phyloP scores from a whole-genome alignment of 2,329 filamentous ascomycete species.

The Fusarium nygamai region DNA sequence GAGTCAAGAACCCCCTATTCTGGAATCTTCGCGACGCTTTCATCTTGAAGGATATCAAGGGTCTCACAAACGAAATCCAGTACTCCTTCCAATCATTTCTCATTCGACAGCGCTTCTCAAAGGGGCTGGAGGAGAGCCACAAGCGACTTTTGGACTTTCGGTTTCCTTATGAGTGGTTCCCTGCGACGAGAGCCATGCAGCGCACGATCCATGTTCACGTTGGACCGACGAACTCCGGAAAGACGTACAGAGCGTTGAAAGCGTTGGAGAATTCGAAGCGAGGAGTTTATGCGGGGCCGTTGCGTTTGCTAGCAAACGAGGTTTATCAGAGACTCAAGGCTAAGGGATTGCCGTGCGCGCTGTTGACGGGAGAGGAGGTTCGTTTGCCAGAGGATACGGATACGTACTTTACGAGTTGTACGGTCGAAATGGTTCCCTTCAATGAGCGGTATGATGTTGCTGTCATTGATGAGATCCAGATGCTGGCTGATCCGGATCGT shows the following conservation, averaged over 20 bases:
- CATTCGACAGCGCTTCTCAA: conserved; percentile 65
- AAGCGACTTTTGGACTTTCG: conserved; percentile 79
- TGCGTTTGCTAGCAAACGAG: conserved; percentile 90
- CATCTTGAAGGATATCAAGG: conserved; percentile 59
- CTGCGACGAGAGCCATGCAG: conserved; percentile 80
- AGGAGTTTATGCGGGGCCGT: conserved; percentile 90
- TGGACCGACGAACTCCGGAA: conserved; percentile 96
- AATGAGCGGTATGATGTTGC: conserved; percentile 78
- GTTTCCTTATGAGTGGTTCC: conserved; percentile 94
- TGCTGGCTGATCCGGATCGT: conserved; percentile 83
- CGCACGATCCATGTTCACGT: conserved; percentile 92
- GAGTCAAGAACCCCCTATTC: conserved; percentile 63
- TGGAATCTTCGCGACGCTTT: conserved; percentile 70
- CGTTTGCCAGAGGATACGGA: conserved; percentile 70
- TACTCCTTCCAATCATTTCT: conserved; percentile 76
- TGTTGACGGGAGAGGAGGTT: conserved; percentile 92
- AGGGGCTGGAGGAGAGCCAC: conserved; percentile 67
- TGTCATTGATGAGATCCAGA: conserved; percentile 98
- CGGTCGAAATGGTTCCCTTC: conserved; percentile 85
- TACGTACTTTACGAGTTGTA: conserved; percentile 79
- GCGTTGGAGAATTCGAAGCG: conserved; percentile 78
- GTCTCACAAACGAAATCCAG: conserved; percentile 67
- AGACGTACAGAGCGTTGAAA: conserved; percentile 94
- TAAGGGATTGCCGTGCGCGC: conserved; percentile 78
- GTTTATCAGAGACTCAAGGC: conserved; percentile 89